Conservation (phyloP, 2,329 filamentous ascomycete species). For the Colletotrichum acutatum region DNA sequence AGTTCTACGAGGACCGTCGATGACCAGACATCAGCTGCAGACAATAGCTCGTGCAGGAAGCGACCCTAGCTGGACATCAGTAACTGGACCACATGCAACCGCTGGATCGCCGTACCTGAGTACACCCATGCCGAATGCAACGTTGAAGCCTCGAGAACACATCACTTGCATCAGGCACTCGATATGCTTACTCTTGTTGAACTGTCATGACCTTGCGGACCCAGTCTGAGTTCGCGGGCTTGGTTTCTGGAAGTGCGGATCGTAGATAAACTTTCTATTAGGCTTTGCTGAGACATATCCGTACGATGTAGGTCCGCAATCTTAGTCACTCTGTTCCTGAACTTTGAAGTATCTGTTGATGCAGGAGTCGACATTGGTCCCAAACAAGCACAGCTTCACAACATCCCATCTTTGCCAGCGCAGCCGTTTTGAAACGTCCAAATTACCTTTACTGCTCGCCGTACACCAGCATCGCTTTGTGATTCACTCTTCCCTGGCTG, state of each 20-base stretch:
- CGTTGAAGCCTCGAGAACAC: not conserved
- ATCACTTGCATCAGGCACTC: not conserved
- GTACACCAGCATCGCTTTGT: not conserved
- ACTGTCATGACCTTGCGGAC: not conserved
- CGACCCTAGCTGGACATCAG: not conserved
- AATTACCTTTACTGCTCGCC: not conserved
- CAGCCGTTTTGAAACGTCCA: constrained; percentile 31
- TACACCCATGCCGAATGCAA: not conserved
- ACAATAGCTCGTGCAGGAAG: not conserved
- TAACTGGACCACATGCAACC: not conserved
- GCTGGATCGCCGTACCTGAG: not conserved
- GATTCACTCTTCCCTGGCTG: not conserved
- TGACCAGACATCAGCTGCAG: constrained; percentile 1
- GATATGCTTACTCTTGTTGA: not conserved
- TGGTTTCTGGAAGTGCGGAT: not conserved
- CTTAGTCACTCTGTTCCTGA: not conserved
- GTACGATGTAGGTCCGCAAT: not conserved
- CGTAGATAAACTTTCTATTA: not conserved
- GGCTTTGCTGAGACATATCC: constrained; percentile 9
- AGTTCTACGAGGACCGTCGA: constrained; percentile 10
- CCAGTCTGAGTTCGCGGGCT: not conserved
- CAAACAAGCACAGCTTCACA: constrained; percentile 18
- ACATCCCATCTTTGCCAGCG: not conserved
- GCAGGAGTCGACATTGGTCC: not conserved
- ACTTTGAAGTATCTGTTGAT: not conserved